Conservation (phyloP, 179 eudicot genomes). For the Pouteria campechiana region DNA sequence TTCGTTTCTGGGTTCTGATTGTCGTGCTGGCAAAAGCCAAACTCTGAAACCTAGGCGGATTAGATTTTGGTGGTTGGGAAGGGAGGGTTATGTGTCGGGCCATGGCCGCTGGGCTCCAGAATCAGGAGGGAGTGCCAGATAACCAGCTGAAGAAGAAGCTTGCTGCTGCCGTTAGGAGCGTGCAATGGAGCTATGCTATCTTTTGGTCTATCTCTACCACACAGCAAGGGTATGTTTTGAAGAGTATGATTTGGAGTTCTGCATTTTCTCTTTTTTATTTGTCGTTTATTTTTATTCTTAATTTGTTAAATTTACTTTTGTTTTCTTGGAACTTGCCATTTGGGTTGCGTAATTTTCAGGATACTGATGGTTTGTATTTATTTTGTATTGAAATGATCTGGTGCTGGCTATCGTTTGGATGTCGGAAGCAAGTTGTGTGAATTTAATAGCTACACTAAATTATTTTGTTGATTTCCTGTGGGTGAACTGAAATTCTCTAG, state of each 20-base stretch:
- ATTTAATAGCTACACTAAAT: too few species aligned
- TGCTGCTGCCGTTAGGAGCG: conserved; percentile 49
- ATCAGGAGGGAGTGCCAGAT: conserved; percentile 27
- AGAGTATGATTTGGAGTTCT: not conserved
- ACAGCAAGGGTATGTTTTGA: conserved; percentile 37
- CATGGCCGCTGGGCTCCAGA: conserved; percentile 17
- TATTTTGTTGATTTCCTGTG: too few species aligned
- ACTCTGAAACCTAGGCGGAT: too few species aligned
- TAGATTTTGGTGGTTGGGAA: too few species aligned
- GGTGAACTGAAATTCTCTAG: too few species aligned
- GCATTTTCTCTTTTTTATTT: not conserved
- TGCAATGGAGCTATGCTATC: conserved; percentile 81
- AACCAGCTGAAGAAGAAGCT: conserved; percentile 43
- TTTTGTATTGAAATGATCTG: too few species aligned
- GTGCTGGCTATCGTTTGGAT: too few species aligned
- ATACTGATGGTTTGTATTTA: too few species aligned
- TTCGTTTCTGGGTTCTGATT: too few species aligned
- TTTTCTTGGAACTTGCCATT: not conserved
- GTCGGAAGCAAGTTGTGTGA: too few species aligned
- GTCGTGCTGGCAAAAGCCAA: too few species aligned
- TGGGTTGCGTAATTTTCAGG: conserved; percentile 5
- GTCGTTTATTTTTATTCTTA: not conserved
- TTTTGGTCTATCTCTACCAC: conserved; percentile 58
- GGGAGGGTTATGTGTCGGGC: too few species aligned
- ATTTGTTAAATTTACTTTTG: not conserved